Base-by-base conservation (phyloP, 495 filamentous ascomycete species). In the Parmelia sp. region DNA sequence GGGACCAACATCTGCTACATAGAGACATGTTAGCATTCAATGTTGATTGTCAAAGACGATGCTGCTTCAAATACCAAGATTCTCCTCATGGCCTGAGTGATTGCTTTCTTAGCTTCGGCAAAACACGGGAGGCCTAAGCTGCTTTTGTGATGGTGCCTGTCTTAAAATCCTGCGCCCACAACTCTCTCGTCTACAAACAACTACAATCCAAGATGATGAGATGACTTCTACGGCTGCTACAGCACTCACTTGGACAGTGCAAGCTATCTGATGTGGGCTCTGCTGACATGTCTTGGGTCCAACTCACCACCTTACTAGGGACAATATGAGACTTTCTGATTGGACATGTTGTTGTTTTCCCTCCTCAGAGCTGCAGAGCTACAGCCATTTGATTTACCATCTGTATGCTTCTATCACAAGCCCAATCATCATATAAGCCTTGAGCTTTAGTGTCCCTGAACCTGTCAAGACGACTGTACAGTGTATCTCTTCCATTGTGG, bases 191-290 rank as follows among this genome's bases (percentile, higher is more conserved):
- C 45, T 42, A 47, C 57, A 64, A 55, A 76, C 75, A 79, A 80
- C 78, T 81, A 81, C 57, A 73, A 78, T 71, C 73, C 78, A 74
- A 78, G 63, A 74, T 77, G 78, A 80, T 75, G 77, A 77, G 75
- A 73, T 69, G 73, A 74, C 74, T 68, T 78, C 60, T 71, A 58
- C 58, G 72, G 60, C 77, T 76, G 69, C 65, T 68, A 19, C 70
- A 78, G 76, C 66, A 37, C 73, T 78, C 75, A 70, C 74, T 70
- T 61, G 60, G 49, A 61, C 61, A 57, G 71, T 74, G 65, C 63
- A 51, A 57, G 70, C 69, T 61, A 42, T 62, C 55, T 71, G 68
- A 71, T 59, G 78, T 73, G 78, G 77, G 75, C 73, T 74, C 66
- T 79, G 78, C 67, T 78, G 78, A 80, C 37, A 78, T 81, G 78